A percentile compares a stretch with the other conserved stretches of the same genome.
These are phyloP conservation scores for Candida broadrunensis DNA, from an alignment of 805 yeast genomes.

Conservation along the genomic window DNA sequence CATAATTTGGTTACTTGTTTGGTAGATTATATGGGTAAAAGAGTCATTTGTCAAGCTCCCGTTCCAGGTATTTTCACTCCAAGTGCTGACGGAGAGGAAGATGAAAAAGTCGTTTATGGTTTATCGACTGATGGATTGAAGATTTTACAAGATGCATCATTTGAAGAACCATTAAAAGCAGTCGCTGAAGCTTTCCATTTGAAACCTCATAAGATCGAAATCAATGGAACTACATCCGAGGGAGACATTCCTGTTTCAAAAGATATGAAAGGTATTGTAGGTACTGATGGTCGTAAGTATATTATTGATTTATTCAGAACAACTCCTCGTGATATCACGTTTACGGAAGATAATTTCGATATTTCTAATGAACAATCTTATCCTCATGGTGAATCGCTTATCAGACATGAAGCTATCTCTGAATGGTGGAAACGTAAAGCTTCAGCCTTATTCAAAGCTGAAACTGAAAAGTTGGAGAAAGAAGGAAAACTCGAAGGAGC, in stretches of 20 bases:
- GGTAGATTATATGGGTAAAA: slow-evolving; percentile 85
- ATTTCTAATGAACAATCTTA: slow-evolving; percentile 43
- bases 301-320: slow-evolving; percentile 80
- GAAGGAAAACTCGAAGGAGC: slow-evolving; percentile 29
- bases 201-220: slow-evolving; percentile 61
- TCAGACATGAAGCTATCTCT: slow-evolving; percentile 86
- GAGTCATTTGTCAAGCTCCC: slow-evolving; percentile 90
- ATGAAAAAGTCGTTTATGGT: slow-evolving; percentile 70
- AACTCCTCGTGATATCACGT: slow-evolving; percentile 80
- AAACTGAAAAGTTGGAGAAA: slow-evolving; percentile 46
- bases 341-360: slow-evolving; percentile 56
- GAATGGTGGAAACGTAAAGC: slow-evolving; percentile 82
- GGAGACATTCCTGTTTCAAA: slow-evolving; percentile 62
- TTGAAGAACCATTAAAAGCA: slow-evolving; percentile 52
- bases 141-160: slow-evolving; percentile 49
- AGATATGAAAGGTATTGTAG: slow-evolving; percentile 81
- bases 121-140: slow-evolving; percentile 56
- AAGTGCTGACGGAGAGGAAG: slow-evolving; percentile 36
- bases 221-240: slow-evolving; percentile 39
- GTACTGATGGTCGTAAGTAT: slow-evolving; percentile 82
- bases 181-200: slow-evolving; percentile 77
- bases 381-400: slow-evolving; percentile 76
- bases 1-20: slow-evolving; percentile 77
- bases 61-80: slow-evolving; percentile 81
- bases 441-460: slow-evolving; percentile 47